Evolutionary conservation across 129 eudicot species (phyloP).

Genomic region (sunflower (Helianthus annuus)): HanXRQr2.0-SUNRISE NC_035448.2:35954433-35954932

Average conservation of each 20-base stretch:
- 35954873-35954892: not conserved
- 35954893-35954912: too few species aligned
- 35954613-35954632: not conserved
- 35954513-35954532: too few species aligned
- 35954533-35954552: too few species aligned
- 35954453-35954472: too few species aligned
- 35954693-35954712: not conserved
- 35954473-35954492: too few species aligned
- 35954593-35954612: not conserved
- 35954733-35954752: not conserved
- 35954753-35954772: conserved; percentile 6
- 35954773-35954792: not conserved
- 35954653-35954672: not conserved
- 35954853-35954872: not conserved
- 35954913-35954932: too few species aligned
- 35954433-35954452: too few species aligned
- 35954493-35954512: too few species aligned
- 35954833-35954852: conserved; percentile 13
- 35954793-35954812: conserved; percentile 1
- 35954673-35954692: not conserved
- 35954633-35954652: not conserved
- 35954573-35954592: not conserved
- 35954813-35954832: conserved; percentile 6
- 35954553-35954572: too few species aligned
- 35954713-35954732: not conserved